Conservation (phyloP, 164 flowering plant species). For the Saururus chinensis region DNA sequence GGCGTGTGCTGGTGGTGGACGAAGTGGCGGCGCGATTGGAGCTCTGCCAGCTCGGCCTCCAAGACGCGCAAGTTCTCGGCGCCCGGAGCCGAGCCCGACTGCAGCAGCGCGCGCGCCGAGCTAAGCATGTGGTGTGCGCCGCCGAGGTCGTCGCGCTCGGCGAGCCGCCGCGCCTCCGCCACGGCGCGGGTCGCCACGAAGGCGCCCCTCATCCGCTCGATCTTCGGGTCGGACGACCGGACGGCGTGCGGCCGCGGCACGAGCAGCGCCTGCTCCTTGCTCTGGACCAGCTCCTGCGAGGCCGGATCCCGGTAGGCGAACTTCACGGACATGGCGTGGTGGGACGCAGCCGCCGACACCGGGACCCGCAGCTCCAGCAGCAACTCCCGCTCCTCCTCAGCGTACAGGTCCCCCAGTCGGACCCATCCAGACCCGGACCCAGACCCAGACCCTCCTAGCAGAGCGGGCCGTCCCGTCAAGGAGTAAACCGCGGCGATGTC, state of each 20-base stretch:
- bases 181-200: constrained; percentile 59
- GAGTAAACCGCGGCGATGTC: constrained; percentile 68
- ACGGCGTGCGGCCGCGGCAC: constrained; percentile 46
- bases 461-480: constrained; percentile 34
- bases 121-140: constrained; percentile 57
- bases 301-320: constrained; percentile 65
- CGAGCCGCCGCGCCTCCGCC: constrained; percentile 63
- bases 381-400: constrained; percentile 79
- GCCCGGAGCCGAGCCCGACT: constrained; percentile 24
- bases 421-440: constrained; percentile 19
- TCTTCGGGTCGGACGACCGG: constrained; percentile 35
- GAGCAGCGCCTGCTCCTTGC: constrained; percentile 35
- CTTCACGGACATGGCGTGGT: constrained; percentile 51
- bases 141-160: constrained; percentile 36
- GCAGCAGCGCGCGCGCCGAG: constrained; percentile 61
- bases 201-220: constrained; percentile 52
- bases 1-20: constrained; percentile 4
- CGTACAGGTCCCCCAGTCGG: constrained; percentile 73
- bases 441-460: constrained; percentile 33
- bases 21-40: constrained; percentile 37
- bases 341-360: constrained; percentile 22
- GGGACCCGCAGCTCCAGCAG: constrained; percentile 68
- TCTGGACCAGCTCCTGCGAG: constrained; percentile 33
- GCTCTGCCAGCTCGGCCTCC: constrained; percentile 64
- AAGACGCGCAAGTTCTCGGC: constrained; percentile 42